Percentiles rank a stretch among this genome's conserved stretches.
Conservation (phyloP, 768 basidiomycete species). For the Boletus vermiculosoides region DNA sequence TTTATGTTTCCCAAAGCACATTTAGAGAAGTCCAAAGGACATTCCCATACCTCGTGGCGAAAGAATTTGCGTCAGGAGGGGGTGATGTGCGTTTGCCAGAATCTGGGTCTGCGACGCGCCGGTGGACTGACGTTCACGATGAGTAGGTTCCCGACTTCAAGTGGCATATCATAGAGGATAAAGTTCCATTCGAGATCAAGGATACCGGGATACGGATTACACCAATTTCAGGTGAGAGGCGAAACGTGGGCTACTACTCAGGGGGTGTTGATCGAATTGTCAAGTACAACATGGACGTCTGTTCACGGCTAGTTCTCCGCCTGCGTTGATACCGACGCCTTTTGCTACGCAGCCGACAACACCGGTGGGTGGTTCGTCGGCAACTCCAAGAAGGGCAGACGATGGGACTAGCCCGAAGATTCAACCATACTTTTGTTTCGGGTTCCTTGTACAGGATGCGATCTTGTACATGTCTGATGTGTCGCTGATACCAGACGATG, state of each 20-base stretch:
- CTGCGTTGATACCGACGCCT: constrained; percentile 43
- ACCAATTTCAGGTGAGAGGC: constrained; percentile 59
- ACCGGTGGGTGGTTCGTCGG: constrained; percentile 33
- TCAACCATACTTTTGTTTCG: constrained; percentile 64
- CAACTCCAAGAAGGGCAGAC: constrained; percentile 14
- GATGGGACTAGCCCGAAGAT: constrained; percentile 24
- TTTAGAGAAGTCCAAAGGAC: constrained; percentile 63
- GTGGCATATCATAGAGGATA: constrained; percentile 79
- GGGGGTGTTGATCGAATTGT: constrained; percentile 3
- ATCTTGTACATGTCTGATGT: constrained; percentile 83
- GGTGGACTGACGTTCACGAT: constrained; percentile 4
- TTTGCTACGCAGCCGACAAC: constrained; percentile 37
- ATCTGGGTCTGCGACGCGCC: neutral
- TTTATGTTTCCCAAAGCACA: constrained; percentile 68
- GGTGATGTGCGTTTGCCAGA: constrained; percentile 55
- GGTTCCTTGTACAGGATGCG: constrained; percentile 64
- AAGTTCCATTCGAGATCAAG: constrained; percentile 62
- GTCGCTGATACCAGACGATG: constrained; percentile 71
- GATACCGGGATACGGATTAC: constrained; percentile 61
- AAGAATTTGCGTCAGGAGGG: constrained; percentile 74
- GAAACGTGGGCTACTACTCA: neutral
- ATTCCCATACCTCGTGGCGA: constrained; percentile 81
- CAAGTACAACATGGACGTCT: constrained; percentile 74
- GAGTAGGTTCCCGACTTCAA: constrained; percentile 74
- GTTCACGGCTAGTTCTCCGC: constrained; percentile 45